Evolutionary conservation across 768 basidiomycete genomes (phyloP).

Genomic region (Fomitopsis serialis): DNA sequence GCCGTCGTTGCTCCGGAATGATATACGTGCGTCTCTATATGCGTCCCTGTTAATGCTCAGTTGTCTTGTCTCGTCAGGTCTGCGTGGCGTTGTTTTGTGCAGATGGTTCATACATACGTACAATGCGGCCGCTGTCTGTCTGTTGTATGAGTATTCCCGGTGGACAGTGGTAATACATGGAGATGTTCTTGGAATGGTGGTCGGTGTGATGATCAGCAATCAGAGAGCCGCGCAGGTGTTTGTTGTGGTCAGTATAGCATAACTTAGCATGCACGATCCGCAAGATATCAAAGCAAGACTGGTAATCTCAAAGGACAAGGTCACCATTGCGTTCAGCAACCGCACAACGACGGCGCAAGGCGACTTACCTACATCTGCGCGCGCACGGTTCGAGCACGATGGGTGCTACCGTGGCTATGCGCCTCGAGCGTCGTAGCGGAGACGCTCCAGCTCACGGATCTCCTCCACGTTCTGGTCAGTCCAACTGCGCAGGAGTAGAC

Average conservation of each 20-base stretch:
- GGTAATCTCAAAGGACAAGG: no score
- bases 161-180: background rate
- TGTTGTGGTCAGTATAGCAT: no score
- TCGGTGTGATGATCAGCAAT: no score
- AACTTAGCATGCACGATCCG: no score
- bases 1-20: no score
- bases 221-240: no score
- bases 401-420: slow-evolving; percentile 5
- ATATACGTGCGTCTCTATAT: background rate
- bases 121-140: background rate
- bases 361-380: no score
- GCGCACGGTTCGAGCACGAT: no score
- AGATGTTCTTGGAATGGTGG: background rate
- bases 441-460: slow-evolving; percentile 14
- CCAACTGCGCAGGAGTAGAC: slow-evolving; percentile 15
- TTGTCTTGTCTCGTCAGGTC: background rate
- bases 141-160: background rate
- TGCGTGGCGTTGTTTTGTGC: background rate
- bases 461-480: slow-evolving; percentile 13
- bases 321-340: no score
- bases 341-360: no score
- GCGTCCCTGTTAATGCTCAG: background rate
- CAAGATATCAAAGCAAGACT: no score
- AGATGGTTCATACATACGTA: background rate
- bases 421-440: slow-evolving; percentile 21